Percentiles rank a stretch among this genome's conserved stretches.
Evolutionary conservation across 345 rosid genomes (phyloP).

Genomic region (Euphorbia tirucalli): DNA sequence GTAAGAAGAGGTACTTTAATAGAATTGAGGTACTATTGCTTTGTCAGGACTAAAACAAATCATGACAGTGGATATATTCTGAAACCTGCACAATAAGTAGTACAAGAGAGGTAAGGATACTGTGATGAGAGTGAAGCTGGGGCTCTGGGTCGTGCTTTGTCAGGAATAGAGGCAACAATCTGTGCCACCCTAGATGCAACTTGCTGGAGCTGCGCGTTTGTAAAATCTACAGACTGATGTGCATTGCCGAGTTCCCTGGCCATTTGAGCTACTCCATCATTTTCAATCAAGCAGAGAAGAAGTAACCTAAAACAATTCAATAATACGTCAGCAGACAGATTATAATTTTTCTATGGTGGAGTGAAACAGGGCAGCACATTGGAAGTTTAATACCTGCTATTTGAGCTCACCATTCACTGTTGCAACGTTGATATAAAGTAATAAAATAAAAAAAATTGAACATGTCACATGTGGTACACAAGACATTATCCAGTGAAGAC

Average conservation of each 20-base stretch:
- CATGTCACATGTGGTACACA: neutral
- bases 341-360: constrained; percentile 5
- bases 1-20: neutral
- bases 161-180: constrained; percentile 81
- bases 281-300: constrained; percentile 72
- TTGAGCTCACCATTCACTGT: neutral
- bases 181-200: constrained; percentile 61
- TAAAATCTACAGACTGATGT: constrained; percentile 26
- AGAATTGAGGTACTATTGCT: neutral
- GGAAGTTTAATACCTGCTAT: neutral
- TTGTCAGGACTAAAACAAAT: neutral
- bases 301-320: constrained; percentile 63
- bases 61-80: neutral
- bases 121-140: constrained; percentile 64
- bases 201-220: constrained; percentile 35
- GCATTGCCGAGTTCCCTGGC: constrained; percentile 49
- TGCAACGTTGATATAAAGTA: neutral
- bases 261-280: constrained; percentile 58
- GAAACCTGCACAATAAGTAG: constrained; percentile 6
- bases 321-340: constrained; percentile 5
- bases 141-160: constrained; percentile 68
- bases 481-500: neutral
- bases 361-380: constrained; percentile 8
- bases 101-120: constrained; percentile 65
- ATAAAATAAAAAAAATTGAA: neutral